Evolutionary conservation across 257 asterid species (phyloP).

Genomic region (Craterostigma plantagineum): DNA sequence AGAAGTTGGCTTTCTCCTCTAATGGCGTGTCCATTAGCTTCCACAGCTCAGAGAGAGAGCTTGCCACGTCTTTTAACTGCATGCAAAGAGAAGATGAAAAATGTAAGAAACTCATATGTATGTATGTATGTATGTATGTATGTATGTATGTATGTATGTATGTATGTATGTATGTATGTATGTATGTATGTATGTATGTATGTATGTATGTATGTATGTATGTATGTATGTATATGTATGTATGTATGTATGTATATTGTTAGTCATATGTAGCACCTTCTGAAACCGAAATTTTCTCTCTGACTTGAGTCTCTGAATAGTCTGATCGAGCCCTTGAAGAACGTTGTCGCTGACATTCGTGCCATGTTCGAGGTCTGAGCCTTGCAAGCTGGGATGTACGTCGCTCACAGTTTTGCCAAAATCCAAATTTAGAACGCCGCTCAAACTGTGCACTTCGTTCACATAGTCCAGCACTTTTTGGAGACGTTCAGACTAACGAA

Average conservation of each 20-base stretch:
- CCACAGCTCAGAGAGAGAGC: slow-evolving; percentile 71
- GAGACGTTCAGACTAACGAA: slow-evolving; percentile 67
- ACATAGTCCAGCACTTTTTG: slow-evolving; percentile 62
- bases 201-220: no score
- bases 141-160: no score
- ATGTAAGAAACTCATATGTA: slow-evolving; percentile 9
- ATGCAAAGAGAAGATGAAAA: slow-evolving; percentile 12
- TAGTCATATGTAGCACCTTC: slow-evolving; percentile 24
- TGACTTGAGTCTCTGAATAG: slow-evolving; percentile 44
- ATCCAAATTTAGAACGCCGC: slow-evolving; percentile 62
- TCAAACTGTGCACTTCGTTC: slow-evolving; percentile 73
- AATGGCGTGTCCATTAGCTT: slow-evolving; percentile 59
- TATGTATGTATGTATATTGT: no score
- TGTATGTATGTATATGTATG: no score
- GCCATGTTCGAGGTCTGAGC: slow-evolving; percentile 37
- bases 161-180: no score
- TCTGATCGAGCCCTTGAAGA: slow-evolving; percentile 64
- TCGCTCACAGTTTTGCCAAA: slow-evolving; percentile 61
- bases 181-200: no score
- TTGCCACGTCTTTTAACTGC: slow-evolving; percentile 71
- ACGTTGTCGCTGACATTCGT: slow-evolving; percentile 70
- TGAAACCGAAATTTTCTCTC: slow-evolving; percentile 64
- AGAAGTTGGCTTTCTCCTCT: slow-evolving; percentile 45
- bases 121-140: no score
- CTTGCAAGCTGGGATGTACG: slow-evolving; percentile 76